Conservation (phyloP, 208 protist species). For the Blechomonas ayalai region DNA sequence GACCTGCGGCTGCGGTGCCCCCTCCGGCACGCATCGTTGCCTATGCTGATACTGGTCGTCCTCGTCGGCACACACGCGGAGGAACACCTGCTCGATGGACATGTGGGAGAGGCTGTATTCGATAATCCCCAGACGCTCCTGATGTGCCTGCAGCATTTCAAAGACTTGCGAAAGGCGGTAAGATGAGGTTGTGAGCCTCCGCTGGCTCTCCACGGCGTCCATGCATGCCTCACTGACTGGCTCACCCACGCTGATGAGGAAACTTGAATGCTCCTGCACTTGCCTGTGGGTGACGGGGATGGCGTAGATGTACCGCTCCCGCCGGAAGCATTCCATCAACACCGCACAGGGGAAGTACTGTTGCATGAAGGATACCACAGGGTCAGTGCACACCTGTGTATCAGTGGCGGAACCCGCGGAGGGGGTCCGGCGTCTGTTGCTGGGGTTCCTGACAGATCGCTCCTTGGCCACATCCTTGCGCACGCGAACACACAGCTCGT, state of each 20-base stretch:
- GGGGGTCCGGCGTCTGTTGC: background rate
- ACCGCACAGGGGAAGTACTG: conserved; percentile 22
- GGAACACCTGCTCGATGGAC: conserved; percentile 80
- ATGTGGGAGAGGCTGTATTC: conserved; percentile 68
- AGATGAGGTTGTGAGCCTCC: background rate
- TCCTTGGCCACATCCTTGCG: conserved; percentile 1
- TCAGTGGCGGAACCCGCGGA: conserved; percentile 3
- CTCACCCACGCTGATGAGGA: no score
- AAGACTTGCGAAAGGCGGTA: background rate
- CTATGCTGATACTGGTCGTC: no score
- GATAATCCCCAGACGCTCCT: conserved; percentile 11
- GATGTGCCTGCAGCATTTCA: background rate
- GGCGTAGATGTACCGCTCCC: conserved; percentile 30
- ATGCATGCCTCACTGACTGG: no score
- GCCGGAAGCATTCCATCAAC: conserved; percentile 27
- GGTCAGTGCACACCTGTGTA: conserved; percentile 19
- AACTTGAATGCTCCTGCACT: no score
- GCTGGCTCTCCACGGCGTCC: background rate
- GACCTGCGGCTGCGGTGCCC: background rate
- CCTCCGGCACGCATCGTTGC: no score
- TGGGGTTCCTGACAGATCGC: conserved; percentile 3
- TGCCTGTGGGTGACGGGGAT: conserved; percentile 13
- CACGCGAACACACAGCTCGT: conserved; percentile 6
- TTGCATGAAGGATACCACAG: conserved; percentile 26
- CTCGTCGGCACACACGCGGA: conserved; percentile 25